These are phyloP conservation scores for Suillus ampliporus DNA, from an alignment of 768 basidiomycete species.

Conservation along the genomic window DNA sequence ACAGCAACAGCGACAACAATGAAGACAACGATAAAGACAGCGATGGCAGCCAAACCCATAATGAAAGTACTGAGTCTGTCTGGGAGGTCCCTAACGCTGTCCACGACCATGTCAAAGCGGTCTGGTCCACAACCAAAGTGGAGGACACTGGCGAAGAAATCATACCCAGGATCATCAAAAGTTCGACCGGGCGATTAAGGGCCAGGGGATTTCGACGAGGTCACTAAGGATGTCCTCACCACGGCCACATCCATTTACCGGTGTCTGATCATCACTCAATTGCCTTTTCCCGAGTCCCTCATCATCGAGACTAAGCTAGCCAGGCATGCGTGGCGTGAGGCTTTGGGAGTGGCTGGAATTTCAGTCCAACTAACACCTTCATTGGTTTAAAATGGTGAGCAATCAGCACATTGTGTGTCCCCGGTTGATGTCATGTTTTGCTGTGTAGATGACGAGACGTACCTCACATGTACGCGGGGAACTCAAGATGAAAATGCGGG, in stretches of 20 bases:
- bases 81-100: too few species aligned
- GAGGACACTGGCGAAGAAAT: too few species aligned
- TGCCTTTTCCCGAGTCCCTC: conserved; percentile 27
- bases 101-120: too few species aligned
- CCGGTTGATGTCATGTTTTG: too few species aligned
- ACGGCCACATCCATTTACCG: conserved; percentile 14
- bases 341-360: background rate
- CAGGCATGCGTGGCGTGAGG: conserved; percentile 1
- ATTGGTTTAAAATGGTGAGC: conserved; percentile 10
- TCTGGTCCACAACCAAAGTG: too few species aligned
- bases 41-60: too few species aligned
- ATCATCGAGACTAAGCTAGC: conserved; percentile 10
- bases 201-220: conserved; percentile 25
- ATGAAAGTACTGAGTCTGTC: too few species aligned
- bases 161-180: too few species aligned
- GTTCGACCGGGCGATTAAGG: background rate
- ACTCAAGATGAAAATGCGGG: conserved; percentile 15
- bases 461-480: conserved; percentile 15
- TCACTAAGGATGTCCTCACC: conserved; percentile 23
- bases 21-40: too few species aligned
- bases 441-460: background rate
- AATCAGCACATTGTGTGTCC: too few species aligned
- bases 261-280: conserved; percentile 16
- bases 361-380: conserved; percentile 7
- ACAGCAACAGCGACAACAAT: too few species aligned